Conservation (phyloP, 2,329 filamentous ascomycete species). For the Microdochium paspali region DNA sequence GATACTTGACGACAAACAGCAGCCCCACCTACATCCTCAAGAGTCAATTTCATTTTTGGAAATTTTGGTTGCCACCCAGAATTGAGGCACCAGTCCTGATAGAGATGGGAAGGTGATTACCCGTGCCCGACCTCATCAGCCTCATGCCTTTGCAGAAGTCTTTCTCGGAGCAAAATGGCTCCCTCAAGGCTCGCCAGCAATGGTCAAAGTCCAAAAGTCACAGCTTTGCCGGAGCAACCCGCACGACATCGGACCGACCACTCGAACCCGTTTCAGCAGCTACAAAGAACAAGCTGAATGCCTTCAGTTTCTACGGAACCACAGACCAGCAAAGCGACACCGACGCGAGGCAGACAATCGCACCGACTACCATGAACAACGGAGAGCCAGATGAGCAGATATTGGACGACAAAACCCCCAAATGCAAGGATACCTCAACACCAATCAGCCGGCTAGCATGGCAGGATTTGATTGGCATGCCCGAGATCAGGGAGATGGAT, state of each 20-base stretch:
- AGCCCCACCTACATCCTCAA: too few species aligned
- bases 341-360: slow-evolving; percentile 10
- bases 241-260: slow-evolving; percentile 11
- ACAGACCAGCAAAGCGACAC: slow-evolving; percentile 9
- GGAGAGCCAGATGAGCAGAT: background rate
- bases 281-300: slow-evolving; percentile 51
- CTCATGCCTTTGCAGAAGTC: slow-evolving; percentile 31
- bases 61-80: background rate
- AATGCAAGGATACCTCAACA: slow-evolving; percentile 27
- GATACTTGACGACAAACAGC: too few species aligned
- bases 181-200: slow-evolving; percentile 21
- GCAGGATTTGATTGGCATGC: slow-evolving; percentile 45
- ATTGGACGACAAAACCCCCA: slow-evolving; percentile 5
- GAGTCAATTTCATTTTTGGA: background rate
- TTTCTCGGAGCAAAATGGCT: slow-evolving; percentile 26
- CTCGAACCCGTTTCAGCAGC: slow-evolving; percentile 43
- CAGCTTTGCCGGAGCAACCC: slow-evolving; percentile 1
- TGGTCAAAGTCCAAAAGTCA: slow-evolving; percentile 48
- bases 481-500: slow-evolving; percentile 31
- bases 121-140: background rate
- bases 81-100: background rate
- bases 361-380: slow-evolving; percentile 1
- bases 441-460: slow-evolving; percentile 45
- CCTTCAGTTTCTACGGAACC: slow-evolving; percentile 42
- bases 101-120: background rate